Percentiles rank a stretch among this genome's conserved stretches.
Conservation (phyloP, 768 basidiomycete species). For the Amanita muscaria region DNA sequence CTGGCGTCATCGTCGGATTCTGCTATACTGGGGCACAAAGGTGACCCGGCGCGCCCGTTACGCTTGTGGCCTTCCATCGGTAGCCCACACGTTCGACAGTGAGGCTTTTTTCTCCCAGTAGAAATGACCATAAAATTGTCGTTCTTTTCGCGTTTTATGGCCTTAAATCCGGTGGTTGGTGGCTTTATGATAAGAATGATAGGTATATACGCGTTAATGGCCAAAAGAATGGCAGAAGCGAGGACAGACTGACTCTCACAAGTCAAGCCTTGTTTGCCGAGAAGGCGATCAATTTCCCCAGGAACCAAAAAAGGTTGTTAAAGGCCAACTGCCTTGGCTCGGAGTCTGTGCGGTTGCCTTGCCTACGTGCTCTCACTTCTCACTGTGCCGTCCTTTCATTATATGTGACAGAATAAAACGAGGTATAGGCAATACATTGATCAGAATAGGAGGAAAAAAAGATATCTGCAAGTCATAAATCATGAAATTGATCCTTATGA, state of each 20-base stretch:
- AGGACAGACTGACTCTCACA: neutral
- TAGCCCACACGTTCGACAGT: constrained; percentile 24
- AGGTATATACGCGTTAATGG: constrained; percentile 1
- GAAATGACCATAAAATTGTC: neutral
- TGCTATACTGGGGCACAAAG: constrained; percentile 21
- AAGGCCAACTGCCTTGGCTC: too few relatives aligned
- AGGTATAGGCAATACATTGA: too few relatives aligned
- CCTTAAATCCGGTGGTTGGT: neutral
- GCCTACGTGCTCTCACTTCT: too few relatives aligned
- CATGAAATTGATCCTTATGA: neutral
- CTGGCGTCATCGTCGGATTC: neutral
- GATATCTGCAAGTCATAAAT: neutral
- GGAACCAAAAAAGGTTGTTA: too few relatives aligned
- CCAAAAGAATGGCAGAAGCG: neutral
- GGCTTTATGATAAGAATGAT: neutral
- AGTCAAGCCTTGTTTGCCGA: neutral
- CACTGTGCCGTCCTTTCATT: too few relatives aligned
- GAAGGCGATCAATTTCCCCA: neutral
- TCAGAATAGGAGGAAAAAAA: too few relatives aligned
- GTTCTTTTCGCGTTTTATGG: constrained; percentile 6
- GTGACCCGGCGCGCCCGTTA: constrained; percentile 17
- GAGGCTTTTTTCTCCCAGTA: constrained; percentile 17
- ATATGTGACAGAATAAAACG: too few relatives aligned
- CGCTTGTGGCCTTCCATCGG: constrained; percentile 34
- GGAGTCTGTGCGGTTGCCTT: too few relatives aligned